Base-by-base conservation (phyloP, 164 flowering plant genomes). In the Warburgia ugandensis region DNA sequence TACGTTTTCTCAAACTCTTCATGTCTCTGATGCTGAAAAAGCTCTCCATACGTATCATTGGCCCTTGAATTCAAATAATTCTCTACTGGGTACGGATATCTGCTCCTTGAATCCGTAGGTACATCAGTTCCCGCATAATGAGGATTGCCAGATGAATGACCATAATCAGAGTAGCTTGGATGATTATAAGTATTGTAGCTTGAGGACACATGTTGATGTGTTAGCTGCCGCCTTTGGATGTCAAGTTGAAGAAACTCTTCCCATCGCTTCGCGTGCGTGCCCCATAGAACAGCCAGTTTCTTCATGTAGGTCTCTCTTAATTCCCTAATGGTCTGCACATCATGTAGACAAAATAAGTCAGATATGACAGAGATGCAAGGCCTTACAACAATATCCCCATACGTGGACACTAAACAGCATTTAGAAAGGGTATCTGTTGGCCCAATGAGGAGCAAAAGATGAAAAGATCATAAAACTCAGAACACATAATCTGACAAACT, bases 241-340 rank as follows among this genome's bases (percentile, higher is more conserved):
- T 85, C 83, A 48, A 65, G 50, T 48, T 77, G 81, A 69, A 85
- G 81, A 65, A 92, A 92, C 49, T 85, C 96, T 31, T 80, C 95
- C 95, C 96, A 87, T 60, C 77, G 83, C 62, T 77, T 83, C 39
- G 80, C 75, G 52, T 88, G 96, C 31, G 55, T 48, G 29, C 63
- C 77, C 71, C 86, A 77, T 54, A 80, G 50, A 22, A 52, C 45
- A 54, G 78, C 70, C 63, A 85, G 50, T 69, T 76, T 81, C 75
- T 81, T 76, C 75, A 73, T 77, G 74, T 80, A 72, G 38, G 62
- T 71, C 62, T 85, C 98, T 66, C 89, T 74, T 65, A 83, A 65
- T 57, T 81, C 98, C 68, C 76, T 72, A 35, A 79, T 52, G 46
- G 79, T 73, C 98, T 92, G 73, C 35, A 30, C n/a, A n/a, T n/a